These are phyloP conservation scores for Hypoxylon crocopeplum DNA, from an alignment of 495 filamentous ascomycete genomes.

Conservation along the genomic window DNA sequence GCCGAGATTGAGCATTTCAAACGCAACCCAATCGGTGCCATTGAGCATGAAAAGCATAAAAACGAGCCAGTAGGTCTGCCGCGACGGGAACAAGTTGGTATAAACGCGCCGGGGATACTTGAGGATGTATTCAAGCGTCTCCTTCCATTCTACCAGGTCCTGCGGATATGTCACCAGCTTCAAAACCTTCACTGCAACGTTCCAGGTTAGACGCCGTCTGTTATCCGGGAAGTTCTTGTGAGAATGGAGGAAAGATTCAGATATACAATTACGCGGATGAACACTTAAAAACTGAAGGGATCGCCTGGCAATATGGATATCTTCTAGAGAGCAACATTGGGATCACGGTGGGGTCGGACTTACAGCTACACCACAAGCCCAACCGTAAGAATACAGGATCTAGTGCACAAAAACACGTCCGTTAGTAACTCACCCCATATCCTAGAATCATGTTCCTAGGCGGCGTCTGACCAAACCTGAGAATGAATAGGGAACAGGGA, in stretches of 20 bases:
- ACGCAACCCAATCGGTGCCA: constrained; percentile 80
- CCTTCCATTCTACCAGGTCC: constrained; percentile 50
- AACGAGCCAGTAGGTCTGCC: constrained; percentile 82
- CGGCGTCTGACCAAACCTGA: too few species aligned
- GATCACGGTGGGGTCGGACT: not conserved
- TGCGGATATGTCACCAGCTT: constrained; percentile 34
- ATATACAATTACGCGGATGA: too few species aligned
- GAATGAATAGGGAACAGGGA: too few species aligned
- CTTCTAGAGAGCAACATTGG: too few species aligned
- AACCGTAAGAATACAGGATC: constrained; percentile 80
- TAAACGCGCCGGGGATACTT: constrained; percentile 80
- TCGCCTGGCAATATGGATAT: too few species aligned
- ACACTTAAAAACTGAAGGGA: not conserved
- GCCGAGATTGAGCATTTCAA: constrained; percentile 79
- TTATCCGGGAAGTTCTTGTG: too few species aligned
- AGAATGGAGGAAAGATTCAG: too few species aligned
- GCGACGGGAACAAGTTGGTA: constrained; percentile 80
- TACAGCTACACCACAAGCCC: constrained; percentile 70
- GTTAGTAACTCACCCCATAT: too few species aligned
- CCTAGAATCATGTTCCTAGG: too few species aligned
- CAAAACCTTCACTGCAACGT: constrained; percentile 35
- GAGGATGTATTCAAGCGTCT: constrained; percentile 81
- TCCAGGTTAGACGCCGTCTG: not conserved
- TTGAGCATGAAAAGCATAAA: constrained; percentile 77
- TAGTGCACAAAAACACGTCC: too few species aligned